Percentiles rank a stretch among this genome's conserved stretches.
Evolutionary conservation across 108 stramenopile species (phyloP).

Genomic region (Discostella stelligeroides): DNA sequence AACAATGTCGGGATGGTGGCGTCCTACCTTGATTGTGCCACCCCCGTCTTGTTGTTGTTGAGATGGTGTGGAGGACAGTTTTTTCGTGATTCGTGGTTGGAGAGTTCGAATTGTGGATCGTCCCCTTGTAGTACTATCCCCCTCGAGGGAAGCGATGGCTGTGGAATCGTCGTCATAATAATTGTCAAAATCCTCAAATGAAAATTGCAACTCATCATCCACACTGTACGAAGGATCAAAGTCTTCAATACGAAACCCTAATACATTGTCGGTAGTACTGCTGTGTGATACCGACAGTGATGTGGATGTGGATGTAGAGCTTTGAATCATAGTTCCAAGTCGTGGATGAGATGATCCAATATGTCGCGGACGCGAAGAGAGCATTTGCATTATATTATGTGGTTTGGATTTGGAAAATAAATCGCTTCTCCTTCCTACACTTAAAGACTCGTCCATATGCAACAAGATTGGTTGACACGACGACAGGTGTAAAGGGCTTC

Average conservation of each 20-base stretch:
- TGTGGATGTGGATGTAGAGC: conserved; percentile 6
- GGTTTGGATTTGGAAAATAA: not conserved
- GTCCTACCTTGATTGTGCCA: too few relatives aligned
- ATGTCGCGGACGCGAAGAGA: not conserved
- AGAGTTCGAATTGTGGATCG: conserved; percentile 12
- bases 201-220: conserved; percentile 22
- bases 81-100: conserved; percentile 19
- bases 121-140: not conserved
- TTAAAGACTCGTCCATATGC: conserved; percentile 9
- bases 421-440: not conserved
- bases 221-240: conserved; percentile 22
- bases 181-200: conserved; percentile 20
- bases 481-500: conserved; percentile 17
- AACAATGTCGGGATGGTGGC: not conserved
- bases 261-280: conserved; percentile 8
- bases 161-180: conserved; percentile 7
- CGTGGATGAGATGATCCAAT: not conserved
- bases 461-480: conserved; percentile 10
- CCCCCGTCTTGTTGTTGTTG: not conserved
- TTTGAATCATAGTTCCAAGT: not conserved
- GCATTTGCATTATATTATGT: too few relatives aligned
- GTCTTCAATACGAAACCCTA: conserved; percentile 23
- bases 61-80: not conserved
- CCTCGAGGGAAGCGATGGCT: not conserved
- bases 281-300: conserved; percentile 11